A percentile compares a stretch with the other conserved stretches of the same genome.
phyloP scores from a whole-genome alignment of 2,329 filamentous ascomycete genomes.

The Cladosporium sp. region DNA sequence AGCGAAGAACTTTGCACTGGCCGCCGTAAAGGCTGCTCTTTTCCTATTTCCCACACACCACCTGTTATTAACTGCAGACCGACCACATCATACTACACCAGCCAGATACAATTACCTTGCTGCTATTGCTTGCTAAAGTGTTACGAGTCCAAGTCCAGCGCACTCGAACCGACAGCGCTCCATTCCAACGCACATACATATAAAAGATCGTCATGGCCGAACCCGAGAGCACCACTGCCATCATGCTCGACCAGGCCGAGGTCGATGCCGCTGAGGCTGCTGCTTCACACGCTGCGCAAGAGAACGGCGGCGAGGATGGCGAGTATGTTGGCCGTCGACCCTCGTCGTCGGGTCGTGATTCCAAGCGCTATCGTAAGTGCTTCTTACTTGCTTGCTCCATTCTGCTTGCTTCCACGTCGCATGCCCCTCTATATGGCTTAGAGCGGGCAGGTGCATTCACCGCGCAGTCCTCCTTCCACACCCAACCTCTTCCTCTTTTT shows the following conservation, averaged over 20 bases:
- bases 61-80: no score
- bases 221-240: conserved; percentile 17
- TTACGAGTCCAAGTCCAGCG: neutral
- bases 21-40: neutral
- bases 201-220: conserved; percentile 12
- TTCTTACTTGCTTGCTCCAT: neutral
- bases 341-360: conserved; percentile 35
- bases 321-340: conserved; percentile 35
- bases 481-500: conserved; percentile 6
- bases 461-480: conserved; percentile 7
- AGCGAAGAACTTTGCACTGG: conserved; percentile 1
- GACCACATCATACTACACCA: neutral
- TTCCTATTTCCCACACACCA: neutral
- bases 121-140: neutral
- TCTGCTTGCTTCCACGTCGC: neutral
- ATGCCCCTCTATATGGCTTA: conserved; percentile 13
- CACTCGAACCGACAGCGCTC: neutral
- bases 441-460: conserved; percentile 17
- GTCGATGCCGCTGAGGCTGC: conserved; percentile 30
- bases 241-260: conserved; percentile 29
- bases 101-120: neutral
- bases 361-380: conserved; percentile 37
- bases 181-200: neutral
- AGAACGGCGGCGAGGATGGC: conserved; percentile 29
- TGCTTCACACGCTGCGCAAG: conserved; percentile 21